Base-by-base conservation (phyloP, 169 alveolate genomes). In the Eimeria acervulina region DNA sequence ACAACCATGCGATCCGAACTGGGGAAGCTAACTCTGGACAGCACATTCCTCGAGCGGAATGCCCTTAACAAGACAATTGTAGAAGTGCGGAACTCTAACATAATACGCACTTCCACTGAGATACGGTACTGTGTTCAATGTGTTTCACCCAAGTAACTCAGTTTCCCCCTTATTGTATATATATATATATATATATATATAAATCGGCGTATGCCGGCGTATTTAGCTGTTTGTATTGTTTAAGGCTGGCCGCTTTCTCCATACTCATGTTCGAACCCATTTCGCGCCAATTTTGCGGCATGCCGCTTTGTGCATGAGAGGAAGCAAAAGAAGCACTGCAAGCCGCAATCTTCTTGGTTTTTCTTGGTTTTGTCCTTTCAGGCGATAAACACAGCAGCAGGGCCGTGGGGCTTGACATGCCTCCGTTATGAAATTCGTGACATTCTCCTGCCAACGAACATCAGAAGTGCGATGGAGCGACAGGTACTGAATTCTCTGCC, bases 1-100 rank as follows among this genome's bases (percentile, higher is more conserved):
- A 98, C 99, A n/a, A 98, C 99, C 26, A 99, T 99, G 99, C 97
- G 99, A 87, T 98, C 99, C 52, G 99, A 99, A 90, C 97, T 99
- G 85, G 99, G 99, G 63, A 99, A 99, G 95, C 97, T 99, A n/a
- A 98, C 99, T 8, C 97, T 99, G 66, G 99, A 99, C 96, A 95
- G 99, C 84, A 99, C 99, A 19, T 99, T 99, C 92, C 99, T 98
- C 92, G 99, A 98, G 95, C 95, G 99, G 72, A 99, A 98, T 61
- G 97, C 98, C 66, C 97, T 99, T 59, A 99, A 99, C 96, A 95
- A 97, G 44, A 97, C 96, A 72, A 99, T 99, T 90, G 99, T 99
- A 33, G 97, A 97, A 87, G 99, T 98, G 52, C 80, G 97, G n/a
- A 63, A 59, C 21, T n/a, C 26, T 4, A 6, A 21, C 17, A 5